Evolutionary conservation across 148 eudicot species (phyloP), one percentile per base, ranked within the genome.

Genomic region (Hydrangea macrophylla): DNA sequence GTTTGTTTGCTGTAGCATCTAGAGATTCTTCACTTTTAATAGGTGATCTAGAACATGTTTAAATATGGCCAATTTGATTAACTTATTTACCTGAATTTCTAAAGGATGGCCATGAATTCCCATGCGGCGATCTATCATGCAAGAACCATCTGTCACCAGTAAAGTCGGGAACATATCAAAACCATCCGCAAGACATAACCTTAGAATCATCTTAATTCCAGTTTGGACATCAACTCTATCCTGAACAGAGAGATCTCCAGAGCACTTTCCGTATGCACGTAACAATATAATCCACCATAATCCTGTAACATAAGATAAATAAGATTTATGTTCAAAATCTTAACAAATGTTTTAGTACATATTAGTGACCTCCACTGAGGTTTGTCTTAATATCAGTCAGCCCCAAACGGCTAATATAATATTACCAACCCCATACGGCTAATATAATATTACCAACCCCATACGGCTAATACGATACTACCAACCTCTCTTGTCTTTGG

Each of bases 61-160:
- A 62, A 3, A 2, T 26, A n/a, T 51, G 20, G 30, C 69, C 15
- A 25, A 17, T 25, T 33, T 28, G 50, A 64, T 5, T 1, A 6
- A 71, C 22, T 72, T 53, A 7, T 40, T 44, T n/a, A 83, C 87
- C 85, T 84, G 87, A 64, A 84, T 84, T 68, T 84, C 84, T 75
- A 84, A 67, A 64, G 87, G 87, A 71, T 84, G 87, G 26, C 87
- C 87, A 73, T 84, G 87, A 62, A 78, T 80, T 55, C 87, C 84
- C 87, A 84, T 80, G 18, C 84, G 84, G 58, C 87, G 87, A 55
- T 84, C 87, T 62, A 84, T 84, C 87, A 84, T 84, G 71, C 87
- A 81, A 33, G 87, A 80, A 45, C 87, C 87, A 78, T 84, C 87
- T 9, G 87, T 78, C 20, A 84, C 87, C 75, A 84, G 73, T 50